phyloP scores from a whole-genome alignment of 345 rosid genomes.

The Angophora floribunda region DNA sequence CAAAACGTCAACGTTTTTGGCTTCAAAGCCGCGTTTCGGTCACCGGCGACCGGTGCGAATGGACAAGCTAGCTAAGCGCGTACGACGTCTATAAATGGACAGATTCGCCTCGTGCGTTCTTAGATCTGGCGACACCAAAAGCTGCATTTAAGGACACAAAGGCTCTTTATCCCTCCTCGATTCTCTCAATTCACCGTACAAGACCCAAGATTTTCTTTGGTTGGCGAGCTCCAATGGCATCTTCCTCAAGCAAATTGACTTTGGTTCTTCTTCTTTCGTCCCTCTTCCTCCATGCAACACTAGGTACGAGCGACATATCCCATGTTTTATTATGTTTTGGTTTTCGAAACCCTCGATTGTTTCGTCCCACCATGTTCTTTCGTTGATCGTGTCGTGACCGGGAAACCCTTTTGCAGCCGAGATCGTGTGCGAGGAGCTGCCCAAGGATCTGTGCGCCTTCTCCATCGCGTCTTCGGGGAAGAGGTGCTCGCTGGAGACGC shows the following conservation, averaged over 20 bases:
- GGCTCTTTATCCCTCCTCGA: not conserved
- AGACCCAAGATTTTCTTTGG: not conserved
- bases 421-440: constrained; percentile 62
- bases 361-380: not conserved
- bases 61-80: not conserved
- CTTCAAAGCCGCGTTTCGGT: not conserved
- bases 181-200: not conserved
- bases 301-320: constrained; percentile 23
- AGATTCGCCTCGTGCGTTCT: not conserved
- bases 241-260: constrained; percentile 34
- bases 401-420: constrained; percentile 24
- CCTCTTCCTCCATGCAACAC: constrained; percentile 52
- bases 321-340: not conserved
- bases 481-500: constrained; percentile 78
- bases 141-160: not conserved
- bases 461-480: constrained; percentile 65
- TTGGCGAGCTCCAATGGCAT: constrained; percentile 28
- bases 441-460: constrained; percentile 59
- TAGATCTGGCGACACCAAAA: not conserved
- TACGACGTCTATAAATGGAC: not conserved
- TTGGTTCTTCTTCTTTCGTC: constrained; percentile 42
- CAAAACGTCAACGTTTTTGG: not conserved
- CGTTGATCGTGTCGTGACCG: not conserved
- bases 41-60: not conserved
- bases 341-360: not conserved